Evolutionary conservation across 192 early-diverging fungal genomes (phyloP).

Genomic region (Funneliformis mosseae): DNA sequence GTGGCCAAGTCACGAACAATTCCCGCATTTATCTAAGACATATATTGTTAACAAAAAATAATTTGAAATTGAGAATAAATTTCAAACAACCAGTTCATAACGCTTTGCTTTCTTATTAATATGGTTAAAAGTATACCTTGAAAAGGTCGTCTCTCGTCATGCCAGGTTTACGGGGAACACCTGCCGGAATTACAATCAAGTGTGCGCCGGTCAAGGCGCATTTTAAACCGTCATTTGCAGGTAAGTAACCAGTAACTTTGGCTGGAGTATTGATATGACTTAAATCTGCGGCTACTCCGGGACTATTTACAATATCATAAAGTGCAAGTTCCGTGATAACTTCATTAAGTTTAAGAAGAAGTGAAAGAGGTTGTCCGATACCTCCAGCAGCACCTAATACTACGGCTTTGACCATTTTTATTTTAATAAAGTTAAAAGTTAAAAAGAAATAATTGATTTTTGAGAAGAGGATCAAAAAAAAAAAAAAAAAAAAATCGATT

Average conservation of each 20-base stretch:
- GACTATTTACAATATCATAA: constrained; percentile 96
- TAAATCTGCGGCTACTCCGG: constrained; percentile 96
- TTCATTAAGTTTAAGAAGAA: constrained; percentile 91
- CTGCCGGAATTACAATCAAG: constrained; percentile 94
- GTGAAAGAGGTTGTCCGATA: constrained; percentile 96
- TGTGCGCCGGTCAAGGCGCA: constrained; percentile 72
- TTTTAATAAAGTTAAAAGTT: neutral
- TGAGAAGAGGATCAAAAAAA: neutral
- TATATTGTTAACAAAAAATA: neutral
- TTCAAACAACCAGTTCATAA: neutral
- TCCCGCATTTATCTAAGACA: constrained; percentile 88
- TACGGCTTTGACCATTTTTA: constrained; percentile 49
- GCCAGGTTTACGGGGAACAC: constrained; percentile 98
- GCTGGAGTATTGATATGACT: constrained; percentile 89
- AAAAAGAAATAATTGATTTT: neutral
- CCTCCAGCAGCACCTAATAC: constrained; percentile 87
- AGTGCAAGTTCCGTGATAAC: constrained; percentile 83
- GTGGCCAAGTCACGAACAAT: constrained; percentile 85
- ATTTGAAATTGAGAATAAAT: too few species aligned
- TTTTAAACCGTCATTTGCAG: constrained; percentile 74
- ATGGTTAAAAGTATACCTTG: constrained; percentile 53
- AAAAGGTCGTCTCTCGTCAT: constrained; percentile 99
- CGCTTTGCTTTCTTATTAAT: neutral
- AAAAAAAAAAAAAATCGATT: too few species aligned
- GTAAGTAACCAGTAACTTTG: constrained; percentile 72